Conservation (phyloP, 768 basidiomycete species). For the Amanita rubescens region DNA sequence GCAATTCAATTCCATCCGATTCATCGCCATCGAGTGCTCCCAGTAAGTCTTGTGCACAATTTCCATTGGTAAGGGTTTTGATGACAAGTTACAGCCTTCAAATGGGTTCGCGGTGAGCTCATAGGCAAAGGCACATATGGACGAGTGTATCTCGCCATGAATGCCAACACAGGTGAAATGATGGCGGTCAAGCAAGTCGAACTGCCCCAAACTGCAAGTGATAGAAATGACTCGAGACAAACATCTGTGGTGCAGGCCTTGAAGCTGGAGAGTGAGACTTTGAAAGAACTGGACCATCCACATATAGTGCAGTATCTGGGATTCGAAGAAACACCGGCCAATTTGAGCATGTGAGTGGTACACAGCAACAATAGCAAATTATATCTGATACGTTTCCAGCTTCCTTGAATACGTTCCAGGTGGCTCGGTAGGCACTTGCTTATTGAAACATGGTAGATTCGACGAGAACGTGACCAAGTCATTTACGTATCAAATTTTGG, state of each 20-base stretch:
- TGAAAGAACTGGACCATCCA: slow-evolving; percentile 95
- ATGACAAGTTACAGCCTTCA: slow-evolving; percentile 67
- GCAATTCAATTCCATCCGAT: slow-evolving; percentile 29
- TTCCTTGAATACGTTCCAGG: slow-evolving; percentile 99
- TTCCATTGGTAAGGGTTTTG: not conserved
- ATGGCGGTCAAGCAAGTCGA: slow-evolving; percentile 99
- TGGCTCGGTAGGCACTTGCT: slow-evolving; percentile 85
- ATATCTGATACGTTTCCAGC: slow-evolving; percentile 30
- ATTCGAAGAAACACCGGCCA: slow-evolving; percentile 81
- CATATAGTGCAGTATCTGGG: slow-evolving; percentile 98
- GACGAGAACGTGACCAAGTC: slow-evolving; percentile 87
- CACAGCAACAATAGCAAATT: not conserved
- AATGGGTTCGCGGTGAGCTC: slow-evolving; percentile 97
- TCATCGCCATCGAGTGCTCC: slow-evolving; percentile 57
- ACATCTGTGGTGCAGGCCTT: slow-evolving; percentile 82
- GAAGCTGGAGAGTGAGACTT: slow-evolving; percentile 91
- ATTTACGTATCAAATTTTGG: slow-evolving; percentile 87
- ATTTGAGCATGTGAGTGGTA: slow-evolving; percentile 80
- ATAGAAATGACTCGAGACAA: slow-evolving; percentile 85
- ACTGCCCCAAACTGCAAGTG: slow-evolving; percentile 83
- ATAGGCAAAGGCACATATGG: slow-evolving; percentile 98
- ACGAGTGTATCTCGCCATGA: slow-evolving; percentile 91
- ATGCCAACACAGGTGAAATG: slow-evolving; percentile 96
- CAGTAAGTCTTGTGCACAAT: slow-evolving; percentile 42
- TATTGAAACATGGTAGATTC: slow-evolving; percentile 90